Base-by-base conservation (phyloP, 192 early-diverging fungal genomes). In the Backusella parvicylindrica region DNA sequence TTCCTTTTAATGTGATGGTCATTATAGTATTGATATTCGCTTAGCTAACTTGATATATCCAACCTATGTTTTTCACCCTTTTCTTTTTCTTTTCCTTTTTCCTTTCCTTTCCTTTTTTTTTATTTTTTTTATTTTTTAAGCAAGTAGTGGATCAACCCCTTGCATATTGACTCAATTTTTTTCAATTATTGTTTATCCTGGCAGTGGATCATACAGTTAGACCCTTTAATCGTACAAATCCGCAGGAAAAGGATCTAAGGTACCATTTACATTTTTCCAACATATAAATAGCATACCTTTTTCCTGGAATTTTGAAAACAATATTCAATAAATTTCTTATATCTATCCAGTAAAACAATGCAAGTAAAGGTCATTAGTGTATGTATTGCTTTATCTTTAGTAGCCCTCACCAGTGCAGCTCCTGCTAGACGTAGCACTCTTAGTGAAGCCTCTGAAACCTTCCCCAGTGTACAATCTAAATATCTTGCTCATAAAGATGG, bases 361-460 rank as follows among this genome's bases (percentile, higher is more conserved):
- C 53, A 60, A 23, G 53, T 60, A 60, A 60, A 60, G 13, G 1
- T 9, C 23, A 60, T 60, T 60, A 60, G 23, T 28, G 11, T 60
- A 5, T 60, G 53, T 28, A 12, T 60, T 28, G 53, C 53, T 28
- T 2, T 60, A 21, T 12, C 53, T 60, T 60, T 60, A 28, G 2
- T 28, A 26, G 53, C 23, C 13, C 53, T 60, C 53, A n/a, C 2
- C 28, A 26, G 53, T 28, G 53, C 53, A 26, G 53, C 53, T 60
- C 53, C 53, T 60, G 11, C 53, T 60, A 60, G n/a, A 60, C 53
- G 53, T 60, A 60, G 53, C 11, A 60, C 53, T 60, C 53, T 60
- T 12, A 60, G 53, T 9, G 11, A 60, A 28, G 23, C 7, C 2
- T 28, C 53, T 60, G 53, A 60, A 60, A 12, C 12, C 12, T 60